Percentiles rank a stretch among this genome's conserved stretches.
phyloP scores from a whole-genome alignment of 208 protist species.

The Acanthamoeba triangularis region DNA sequence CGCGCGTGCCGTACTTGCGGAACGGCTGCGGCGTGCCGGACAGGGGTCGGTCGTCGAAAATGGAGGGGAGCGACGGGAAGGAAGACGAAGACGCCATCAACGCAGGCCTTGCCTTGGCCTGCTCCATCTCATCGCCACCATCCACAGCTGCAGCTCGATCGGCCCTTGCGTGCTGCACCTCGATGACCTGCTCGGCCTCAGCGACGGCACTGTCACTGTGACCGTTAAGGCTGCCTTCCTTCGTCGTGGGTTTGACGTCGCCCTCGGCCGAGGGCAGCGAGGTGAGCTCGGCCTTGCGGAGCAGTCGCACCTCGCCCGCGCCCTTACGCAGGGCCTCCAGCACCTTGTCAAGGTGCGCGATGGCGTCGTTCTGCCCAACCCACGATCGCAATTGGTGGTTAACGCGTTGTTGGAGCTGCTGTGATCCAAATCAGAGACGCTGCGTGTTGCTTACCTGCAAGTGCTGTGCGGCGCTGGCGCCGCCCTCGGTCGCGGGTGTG shows the following conservation, averaged over 20 bases:
- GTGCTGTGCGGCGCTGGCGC: too few relatives aligned
- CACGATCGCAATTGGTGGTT: too few relatives aligned
- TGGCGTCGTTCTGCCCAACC: neutral
- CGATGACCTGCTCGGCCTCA: neutral
- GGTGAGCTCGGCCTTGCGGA: neutral
- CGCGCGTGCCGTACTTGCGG: neutral
- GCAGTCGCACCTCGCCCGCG: neutral
- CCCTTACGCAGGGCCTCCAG: neutral
- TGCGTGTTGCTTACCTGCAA: too few relatives aligned
- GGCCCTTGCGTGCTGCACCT: neutral
- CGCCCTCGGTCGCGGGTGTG: too few relatives aligned
- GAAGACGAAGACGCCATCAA: neutral
- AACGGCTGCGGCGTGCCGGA: neutral
- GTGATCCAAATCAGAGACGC: too few relatives aligned
- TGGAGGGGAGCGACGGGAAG: neutral
- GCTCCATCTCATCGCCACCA: neutral
- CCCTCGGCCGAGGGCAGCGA: too few relatives aligned
- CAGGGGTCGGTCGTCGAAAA: neutral
- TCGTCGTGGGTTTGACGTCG: neutral
- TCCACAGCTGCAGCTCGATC: neutral
- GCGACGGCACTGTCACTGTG: too few relatives aligned
- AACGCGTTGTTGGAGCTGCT: too few relatives aligned
- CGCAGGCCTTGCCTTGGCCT: neutral
- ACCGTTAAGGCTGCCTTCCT: too few relatives aligned
- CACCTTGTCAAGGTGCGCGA: neutral